Evolutionary conservation across 2,329 filamentous ascomycete genomes (phyloP).

Genomic region (Aureobasidium melanogenum): DNA sequence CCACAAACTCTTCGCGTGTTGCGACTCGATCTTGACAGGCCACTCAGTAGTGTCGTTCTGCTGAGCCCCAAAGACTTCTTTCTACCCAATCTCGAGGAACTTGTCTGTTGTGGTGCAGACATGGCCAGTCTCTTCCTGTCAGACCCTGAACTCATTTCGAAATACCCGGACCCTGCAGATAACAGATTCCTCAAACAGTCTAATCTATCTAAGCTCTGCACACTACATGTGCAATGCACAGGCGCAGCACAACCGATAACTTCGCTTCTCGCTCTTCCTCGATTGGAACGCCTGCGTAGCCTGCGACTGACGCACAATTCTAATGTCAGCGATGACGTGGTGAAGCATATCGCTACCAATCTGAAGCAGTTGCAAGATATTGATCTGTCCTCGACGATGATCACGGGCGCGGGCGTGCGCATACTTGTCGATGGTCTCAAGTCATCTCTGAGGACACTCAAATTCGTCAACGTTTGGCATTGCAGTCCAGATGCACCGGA

Average conservation of each 20-base stretch:
- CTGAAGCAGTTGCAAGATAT: constrained; percentile 20
- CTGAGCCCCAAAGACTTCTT: neutral
- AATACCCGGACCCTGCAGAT: neutral
- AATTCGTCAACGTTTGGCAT: constrained; percentile 26
- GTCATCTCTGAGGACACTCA: constrained; percentile 10
- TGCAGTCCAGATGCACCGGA: constrained; percentile 33
- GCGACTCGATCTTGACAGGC: neutral
- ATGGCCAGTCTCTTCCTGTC: neutral
- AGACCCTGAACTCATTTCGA: neutral
- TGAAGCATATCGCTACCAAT: neutral
- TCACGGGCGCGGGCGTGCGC: constrained; percentile 35
- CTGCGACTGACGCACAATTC: constrained; percentile 5
- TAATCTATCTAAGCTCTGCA: neutral
- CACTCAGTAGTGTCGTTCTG: neutral
- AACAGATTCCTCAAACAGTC: neutral
- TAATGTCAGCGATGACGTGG: constrained; percentile 2
- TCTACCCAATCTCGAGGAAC: constrained; percentile 6
- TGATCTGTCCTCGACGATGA: constrained; percentile 28
- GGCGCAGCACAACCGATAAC: neutral
- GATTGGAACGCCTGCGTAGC: constrained; percentile 2
- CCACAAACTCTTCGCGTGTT: neutral
- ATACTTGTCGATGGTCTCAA: constrained; percentile 24
- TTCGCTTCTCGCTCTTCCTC: constrained; percentile 1
- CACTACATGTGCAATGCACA: neutral
- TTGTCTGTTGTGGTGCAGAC: constrained; percentile 4